Evolutionary conservation across 257 asterid genomes (phyloP).

Genomic region (Linaria vulgaris): DNA sequence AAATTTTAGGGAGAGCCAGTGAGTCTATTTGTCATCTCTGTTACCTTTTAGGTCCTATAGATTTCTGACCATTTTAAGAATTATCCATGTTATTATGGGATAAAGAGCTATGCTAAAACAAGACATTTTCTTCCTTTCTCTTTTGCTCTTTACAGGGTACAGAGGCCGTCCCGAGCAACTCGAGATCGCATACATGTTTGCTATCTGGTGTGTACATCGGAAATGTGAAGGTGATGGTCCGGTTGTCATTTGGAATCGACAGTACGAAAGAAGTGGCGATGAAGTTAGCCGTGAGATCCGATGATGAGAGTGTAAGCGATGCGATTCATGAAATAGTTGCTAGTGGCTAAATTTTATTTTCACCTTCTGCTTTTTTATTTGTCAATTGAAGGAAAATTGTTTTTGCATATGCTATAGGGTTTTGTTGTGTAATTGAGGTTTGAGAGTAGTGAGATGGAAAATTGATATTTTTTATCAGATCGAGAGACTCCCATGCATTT

Average conservation of each 20-base stretch:
- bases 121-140: background rate
- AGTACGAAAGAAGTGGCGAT: slow-evolving; percentile 88
- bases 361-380: slow-evolving; percentile 3
- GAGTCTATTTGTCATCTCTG: no score
- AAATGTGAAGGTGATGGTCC: slow-evolving; percentile 83
- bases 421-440: slow-evolving; percentile 26
- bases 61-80: no score
- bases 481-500: background rate
- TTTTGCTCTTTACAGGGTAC: slow-evolving; percentile 63
- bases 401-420: background rate
- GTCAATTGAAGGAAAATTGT: slow-evolving; percentile 9
- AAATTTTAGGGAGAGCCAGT: no score
- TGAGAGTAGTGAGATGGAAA: slow-evolving; percentile 21
- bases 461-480: background rate
- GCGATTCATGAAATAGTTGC: slow-evolving; percentile 95
- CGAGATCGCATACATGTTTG: slow-evolving; percentile 91
- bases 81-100: no score
- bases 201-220: slow-evolving; percentile 94
- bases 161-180: slow-evolving; percentile 73
- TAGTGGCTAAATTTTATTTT: slow-evolving; percentile 54
- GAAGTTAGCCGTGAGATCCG: slow-evolving; percentile 94
- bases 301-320: slow-evolving; percentile 74
- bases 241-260: slow-evolving; percentile 85
- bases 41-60: no score
- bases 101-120: no score